Conservation (phyloP, 257 asterid genomes). For the Solanum acaule region DNA sequence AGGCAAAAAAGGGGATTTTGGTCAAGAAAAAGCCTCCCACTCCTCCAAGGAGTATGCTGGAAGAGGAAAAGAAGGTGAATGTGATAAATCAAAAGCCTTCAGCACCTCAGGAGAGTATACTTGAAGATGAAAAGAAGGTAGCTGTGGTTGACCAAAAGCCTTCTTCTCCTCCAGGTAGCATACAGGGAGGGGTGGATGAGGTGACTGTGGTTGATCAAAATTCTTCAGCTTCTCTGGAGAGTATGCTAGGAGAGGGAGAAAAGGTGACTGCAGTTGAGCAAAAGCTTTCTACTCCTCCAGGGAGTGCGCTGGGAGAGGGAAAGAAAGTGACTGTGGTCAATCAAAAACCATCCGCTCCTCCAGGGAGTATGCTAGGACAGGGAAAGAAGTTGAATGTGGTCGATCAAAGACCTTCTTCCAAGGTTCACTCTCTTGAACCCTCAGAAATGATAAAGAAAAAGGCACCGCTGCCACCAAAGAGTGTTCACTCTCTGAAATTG, state of each 20-base stretch:
- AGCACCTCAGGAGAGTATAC: background rate
- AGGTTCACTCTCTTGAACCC: conserved; percentile 25
- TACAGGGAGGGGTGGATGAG: background rate
- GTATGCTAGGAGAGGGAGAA: background rate
- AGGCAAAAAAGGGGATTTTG: conserved; percentile 19
- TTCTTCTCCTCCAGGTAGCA: background rate
- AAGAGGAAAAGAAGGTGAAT: background rate
- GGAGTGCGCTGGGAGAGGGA: background rate
- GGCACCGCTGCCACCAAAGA: conserved; percentile 22
- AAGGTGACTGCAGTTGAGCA: background rate
- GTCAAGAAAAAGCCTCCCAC: background rate
- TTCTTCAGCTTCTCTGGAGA: background rate
- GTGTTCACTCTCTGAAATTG: conserved; percentile 18
- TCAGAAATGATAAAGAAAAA: conserved; percentile 56
- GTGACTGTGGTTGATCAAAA: background rate
- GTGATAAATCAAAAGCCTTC: conserved; percentile 4
- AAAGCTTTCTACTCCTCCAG: background rate
- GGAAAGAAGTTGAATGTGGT: background rate
- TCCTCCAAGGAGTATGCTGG: background rate
- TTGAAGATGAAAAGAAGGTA: background rate
- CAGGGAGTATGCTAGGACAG: background rate
- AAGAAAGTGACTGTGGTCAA: conserved; percentile 1
- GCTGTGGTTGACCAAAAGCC: conserved; percentile 4
- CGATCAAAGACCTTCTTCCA: conserved; percentile 9
- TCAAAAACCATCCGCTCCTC: background rate